phyloP scores from a whole-genome alignment of 371 early-diverging fungal species.

The Saksenaea vasiformis region DNA sequence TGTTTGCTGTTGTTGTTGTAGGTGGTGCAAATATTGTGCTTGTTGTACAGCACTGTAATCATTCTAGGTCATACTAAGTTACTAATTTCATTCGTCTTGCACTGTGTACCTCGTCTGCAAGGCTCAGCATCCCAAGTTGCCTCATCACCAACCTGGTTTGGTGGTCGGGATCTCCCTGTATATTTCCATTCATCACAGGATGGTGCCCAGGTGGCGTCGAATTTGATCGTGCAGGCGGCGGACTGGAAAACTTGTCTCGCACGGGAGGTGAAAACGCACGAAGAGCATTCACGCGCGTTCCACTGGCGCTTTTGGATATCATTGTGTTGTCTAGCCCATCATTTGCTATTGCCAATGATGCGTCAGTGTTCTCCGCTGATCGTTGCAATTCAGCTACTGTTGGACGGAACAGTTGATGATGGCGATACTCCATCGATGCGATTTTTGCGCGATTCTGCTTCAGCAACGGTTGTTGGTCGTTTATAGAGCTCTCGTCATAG shows the following conservation, averaged over 20 bases:
- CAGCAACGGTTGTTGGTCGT: neutral
- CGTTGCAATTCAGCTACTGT: conserved; percentile 6
- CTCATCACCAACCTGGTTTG: conserved; percentile 32
- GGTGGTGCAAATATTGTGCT: conserved; percentile 16
- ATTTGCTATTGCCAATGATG: conserved; percentile 9
- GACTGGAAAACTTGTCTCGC: conserved; percentile 31
- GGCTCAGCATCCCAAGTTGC: conserved; percentile 32
- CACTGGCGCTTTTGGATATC: neutral
- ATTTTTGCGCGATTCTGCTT: neutral
- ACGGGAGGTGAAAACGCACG: conserved; percentile 32
- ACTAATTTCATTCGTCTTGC: no score
- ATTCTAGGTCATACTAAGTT: neutral
- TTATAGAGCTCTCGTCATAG: conserved; percentile 16
- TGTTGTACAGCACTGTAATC: conserved; percentile 12
- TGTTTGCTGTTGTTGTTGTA: conserved; percentile 19
- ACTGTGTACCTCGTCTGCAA: conserved; percentile 36
- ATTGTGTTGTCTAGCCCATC: conserved; percentile 1
- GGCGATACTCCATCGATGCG: neutral
- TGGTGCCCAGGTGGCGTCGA: conserved; percentile 50
- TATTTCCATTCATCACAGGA: conserved; percentile 18
- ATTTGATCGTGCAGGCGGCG: conserved; percentile 46
- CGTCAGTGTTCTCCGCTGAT: conserved; percentile 3
- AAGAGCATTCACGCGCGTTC: conserved; percentile 7
- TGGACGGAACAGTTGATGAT: neutral
- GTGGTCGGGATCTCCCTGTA: conserved; percentile 11